These are phyloP conservation scores for Rutstroemia sp. DNA, from an alignment of 2,329 filamentous ascomycete species.

Conservation along the genomic window DNA sequence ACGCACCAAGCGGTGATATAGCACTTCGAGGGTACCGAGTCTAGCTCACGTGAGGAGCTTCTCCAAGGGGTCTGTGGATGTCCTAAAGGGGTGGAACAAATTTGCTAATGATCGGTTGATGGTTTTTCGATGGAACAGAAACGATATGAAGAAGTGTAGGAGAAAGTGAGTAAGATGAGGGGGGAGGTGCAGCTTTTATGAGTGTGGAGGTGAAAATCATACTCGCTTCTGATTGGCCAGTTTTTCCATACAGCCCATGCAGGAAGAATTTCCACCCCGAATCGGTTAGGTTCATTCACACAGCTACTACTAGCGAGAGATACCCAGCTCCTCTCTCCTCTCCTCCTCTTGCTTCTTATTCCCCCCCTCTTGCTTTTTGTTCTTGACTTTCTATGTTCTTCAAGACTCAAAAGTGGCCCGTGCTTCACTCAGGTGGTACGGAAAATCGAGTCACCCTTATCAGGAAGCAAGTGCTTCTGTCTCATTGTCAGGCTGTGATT, in stretches of 20 bases:
- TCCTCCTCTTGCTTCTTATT: too few relatives aligned
- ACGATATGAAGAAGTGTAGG: constrained; percentile 20
- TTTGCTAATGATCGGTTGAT: constrained; percentile 23
- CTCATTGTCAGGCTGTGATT: background rate
- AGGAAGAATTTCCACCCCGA: constrained; percentile 7
- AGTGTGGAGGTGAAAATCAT: constrained; percentile 8
- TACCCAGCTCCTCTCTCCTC: background rate
- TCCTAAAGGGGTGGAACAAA: constrained; percentile 20
- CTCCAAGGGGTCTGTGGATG: constrained; percentile 15
- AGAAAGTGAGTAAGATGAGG: constrained; percentile 23
- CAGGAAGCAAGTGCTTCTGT: background rate
- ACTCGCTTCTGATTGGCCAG: constrained; percentile 8
- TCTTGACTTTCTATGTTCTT: background rate
- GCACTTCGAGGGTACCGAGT: constrained; percentile 28
- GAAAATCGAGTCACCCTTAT: background rate
- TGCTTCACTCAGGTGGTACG: constrained; percentile 2
- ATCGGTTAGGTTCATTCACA: constrained; percentile 17
- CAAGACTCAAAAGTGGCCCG: background rate
- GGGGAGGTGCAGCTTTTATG: constrained; percentile 26
- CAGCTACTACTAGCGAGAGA: constrained; percentile 1
- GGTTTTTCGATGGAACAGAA: constrained; percentile 12
- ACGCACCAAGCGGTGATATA: constrained; percentile 20
- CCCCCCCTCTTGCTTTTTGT: too few relatives aligned
- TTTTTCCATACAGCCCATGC: constrained; percentile 5
- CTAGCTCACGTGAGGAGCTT: constrained; percentile 22